Conservation (phyloP, 768 basidiomycete species). For the Pholiota conissans region DNA sequence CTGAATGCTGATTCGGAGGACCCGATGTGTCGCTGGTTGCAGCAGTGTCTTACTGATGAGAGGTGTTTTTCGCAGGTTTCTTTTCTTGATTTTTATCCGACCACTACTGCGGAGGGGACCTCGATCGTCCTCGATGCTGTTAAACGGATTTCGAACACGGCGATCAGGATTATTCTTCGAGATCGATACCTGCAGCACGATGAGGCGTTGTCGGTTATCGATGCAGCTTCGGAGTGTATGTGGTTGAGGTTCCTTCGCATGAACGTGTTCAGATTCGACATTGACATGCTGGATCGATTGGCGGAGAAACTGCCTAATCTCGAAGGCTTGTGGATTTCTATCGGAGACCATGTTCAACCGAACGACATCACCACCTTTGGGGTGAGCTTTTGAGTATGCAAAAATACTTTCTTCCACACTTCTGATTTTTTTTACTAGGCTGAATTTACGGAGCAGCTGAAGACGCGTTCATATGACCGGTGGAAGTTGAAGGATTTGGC, state of each 20-base stretch:
- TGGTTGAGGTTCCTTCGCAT: neutral
- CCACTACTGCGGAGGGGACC: neutral
- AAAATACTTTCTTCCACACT: too few species aligned
- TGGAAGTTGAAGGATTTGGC: neutral
- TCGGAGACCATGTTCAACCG: neutral
- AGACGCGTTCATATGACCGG: neutral
- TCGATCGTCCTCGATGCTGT: neutral
- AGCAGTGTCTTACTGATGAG: neutral
- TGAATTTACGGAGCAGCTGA: neutral
- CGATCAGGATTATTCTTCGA: neutral
- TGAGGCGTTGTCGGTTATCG: neutral
- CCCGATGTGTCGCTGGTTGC: neutral
- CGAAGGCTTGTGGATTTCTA: neutral
- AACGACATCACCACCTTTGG: neutral
- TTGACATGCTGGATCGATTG: neutral
- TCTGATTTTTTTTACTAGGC: neutral
- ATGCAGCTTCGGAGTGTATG: neutral
- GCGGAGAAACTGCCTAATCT: neutral
- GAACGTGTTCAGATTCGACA: neutral
- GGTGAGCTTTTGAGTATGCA: neutral
- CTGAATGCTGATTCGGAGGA: slow-evolving; percentile 19
- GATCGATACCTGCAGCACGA: neutral
- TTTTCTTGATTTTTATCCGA: neutral
- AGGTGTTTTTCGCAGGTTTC: neutral
- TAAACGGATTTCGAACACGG: neutral